phyloP scores from a whole-genome alignment of 2,329 filamentous ascomycete species.

The Alternaria ethzedia region DNA sequence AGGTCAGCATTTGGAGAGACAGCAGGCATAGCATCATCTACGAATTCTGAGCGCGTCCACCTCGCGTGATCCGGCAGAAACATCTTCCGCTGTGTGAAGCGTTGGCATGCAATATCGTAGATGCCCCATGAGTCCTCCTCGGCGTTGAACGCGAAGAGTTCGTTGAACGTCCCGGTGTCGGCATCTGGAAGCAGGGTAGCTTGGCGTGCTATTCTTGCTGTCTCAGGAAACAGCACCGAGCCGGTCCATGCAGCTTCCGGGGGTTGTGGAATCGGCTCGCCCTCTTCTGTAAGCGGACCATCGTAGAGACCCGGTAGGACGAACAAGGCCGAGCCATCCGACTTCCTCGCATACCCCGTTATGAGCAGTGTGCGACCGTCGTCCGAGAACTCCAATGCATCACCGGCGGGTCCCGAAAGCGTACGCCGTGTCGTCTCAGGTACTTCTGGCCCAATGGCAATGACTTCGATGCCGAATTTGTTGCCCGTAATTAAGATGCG shows the following conservation, averaged over 20 bases:
- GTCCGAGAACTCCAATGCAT: conserved; percentile 48
- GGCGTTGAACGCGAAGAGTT: conserved; percentile 51
- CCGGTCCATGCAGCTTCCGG: conserved; percentile 49
- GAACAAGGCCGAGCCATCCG: conserved; percentile 46
- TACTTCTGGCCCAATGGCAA: conserved; percentile 71
- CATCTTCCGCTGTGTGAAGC: conserved; percentile 49
- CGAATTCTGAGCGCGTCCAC: conserved; percentile 48
- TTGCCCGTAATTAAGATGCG: conserved; percentile 84
- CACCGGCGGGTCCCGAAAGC: conserved; percentile 46
- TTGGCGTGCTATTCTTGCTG: conserved; percentile 46
- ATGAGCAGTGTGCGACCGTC: conserved; percentile 49
- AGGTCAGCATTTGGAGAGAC: conserved; percentile 48
- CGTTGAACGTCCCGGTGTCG: conserved; percentile 47
- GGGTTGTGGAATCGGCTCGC: conserved; percentile 45
- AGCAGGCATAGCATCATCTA: conserved; percentile 51
- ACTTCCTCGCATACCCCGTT: conserved; percentile 46
- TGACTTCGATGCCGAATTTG: conserved; percentile 86
- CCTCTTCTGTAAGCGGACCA: conserved; percentile 49
- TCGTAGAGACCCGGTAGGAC: conserved; percentile 49
- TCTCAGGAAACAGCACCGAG: conserved; percentile 51
- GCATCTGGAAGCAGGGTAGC: conserved; percentile 49
- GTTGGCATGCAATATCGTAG: conserved; percentile 47
- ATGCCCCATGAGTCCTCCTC: conserved; percentile 51
- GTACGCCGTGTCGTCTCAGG: conserved; percentile 44
- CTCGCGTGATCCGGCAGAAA: conserved; percentile 47